phyloP scores from a whole-genome alignment of 2,329 filamentous ascomycete genomes.

The Neonectria ditissima region DNA sequence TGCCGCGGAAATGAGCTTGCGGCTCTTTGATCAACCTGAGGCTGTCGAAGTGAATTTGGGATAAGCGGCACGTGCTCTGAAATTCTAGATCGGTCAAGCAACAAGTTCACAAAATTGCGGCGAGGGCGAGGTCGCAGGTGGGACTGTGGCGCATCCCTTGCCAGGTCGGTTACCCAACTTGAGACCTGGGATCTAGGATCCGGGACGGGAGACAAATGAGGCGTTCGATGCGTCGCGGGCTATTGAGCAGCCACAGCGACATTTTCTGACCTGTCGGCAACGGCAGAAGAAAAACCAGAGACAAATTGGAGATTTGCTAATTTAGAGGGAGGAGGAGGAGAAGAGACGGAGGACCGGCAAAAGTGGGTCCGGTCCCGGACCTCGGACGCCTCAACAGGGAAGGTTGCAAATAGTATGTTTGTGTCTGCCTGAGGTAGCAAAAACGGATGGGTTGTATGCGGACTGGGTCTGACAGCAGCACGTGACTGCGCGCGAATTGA shows the following conservation, averaged over 20 bases:
- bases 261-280: constrained; percentile 32
- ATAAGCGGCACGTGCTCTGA: constrained; percentile 29
- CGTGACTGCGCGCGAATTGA: constrained; percentile 40
- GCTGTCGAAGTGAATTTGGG: constrained; percentile 29
- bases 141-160: constrained; percentile 11
- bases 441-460: neutral
- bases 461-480: constrained; percentile 19
- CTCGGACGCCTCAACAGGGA: constrained; percentile 9
- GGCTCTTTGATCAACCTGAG: constrained; percentile 27
- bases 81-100: constrained; percentile 39
- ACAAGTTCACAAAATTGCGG: constrained; percentile 26
- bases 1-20: constrained; percentile 41
- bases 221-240: constrained; percentile 24
- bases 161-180: constrained; percentile 17
- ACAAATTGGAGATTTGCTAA: constrained; percentile 38
- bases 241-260: constrained; percentile 22
- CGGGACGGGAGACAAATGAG: constrained; percentile 14
- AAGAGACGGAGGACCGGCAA: constrained; percentile 20
- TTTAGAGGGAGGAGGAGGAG: constrained; percentile 22
- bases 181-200: neutral
- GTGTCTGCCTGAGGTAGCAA: constrained; percentile 4
- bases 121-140: neutral
- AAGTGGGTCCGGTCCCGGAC: constrained; percentile 33
- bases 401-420: constrained; percentile 17
- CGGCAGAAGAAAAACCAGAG: constrained; percentile 34